These are phyloP conservation scores for Termitomyces sp. DNA, from an alignment of 768 basidiomycete species.

Conservation along the genomic window DNA sequence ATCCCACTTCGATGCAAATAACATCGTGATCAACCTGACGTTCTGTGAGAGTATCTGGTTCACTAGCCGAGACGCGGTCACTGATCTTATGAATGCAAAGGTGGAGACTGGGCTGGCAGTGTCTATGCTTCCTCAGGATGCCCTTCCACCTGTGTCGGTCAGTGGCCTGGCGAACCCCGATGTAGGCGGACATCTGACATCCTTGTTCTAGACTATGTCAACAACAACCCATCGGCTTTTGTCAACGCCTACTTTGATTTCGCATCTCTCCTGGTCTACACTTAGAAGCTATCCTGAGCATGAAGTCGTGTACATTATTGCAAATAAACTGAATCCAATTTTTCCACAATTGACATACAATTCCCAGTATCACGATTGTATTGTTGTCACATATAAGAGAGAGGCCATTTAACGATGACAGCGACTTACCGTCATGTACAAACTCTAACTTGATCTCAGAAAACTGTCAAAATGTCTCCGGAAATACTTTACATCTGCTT, in stretches of 20 bases:
- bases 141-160: conserved; percentile 55
- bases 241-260: conserved; percentile 68
- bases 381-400: neutral
- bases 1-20: conserved; percentile 50
- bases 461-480: neutral
- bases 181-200: neutral
- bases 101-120: conserved; percentile 59
- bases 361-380: neutral
- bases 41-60: conserved; percentile 28
- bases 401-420: neutral
- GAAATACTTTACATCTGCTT: neutral
- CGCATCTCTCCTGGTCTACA: conserved; percentile 45
- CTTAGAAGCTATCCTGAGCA: conserved; percentile 1
- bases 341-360: neutral
- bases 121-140: conserved; percentile 48
- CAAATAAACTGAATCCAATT: too few species aligned
- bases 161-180: conserved; percentile 20
- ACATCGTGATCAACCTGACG: conserved; percentile 62
- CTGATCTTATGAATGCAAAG: conserved; percentile 19
- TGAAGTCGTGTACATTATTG: neutral
- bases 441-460: neutral
- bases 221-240: conserved; percentile 61
- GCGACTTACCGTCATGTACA: neutral
- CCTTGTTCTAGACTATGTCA: conserved; percentile 46
- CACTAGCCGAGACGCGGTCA: neutral